Conservation (phyloP, 1,139 yeast species). For the Yamadazyma epiphylla region DNA sequence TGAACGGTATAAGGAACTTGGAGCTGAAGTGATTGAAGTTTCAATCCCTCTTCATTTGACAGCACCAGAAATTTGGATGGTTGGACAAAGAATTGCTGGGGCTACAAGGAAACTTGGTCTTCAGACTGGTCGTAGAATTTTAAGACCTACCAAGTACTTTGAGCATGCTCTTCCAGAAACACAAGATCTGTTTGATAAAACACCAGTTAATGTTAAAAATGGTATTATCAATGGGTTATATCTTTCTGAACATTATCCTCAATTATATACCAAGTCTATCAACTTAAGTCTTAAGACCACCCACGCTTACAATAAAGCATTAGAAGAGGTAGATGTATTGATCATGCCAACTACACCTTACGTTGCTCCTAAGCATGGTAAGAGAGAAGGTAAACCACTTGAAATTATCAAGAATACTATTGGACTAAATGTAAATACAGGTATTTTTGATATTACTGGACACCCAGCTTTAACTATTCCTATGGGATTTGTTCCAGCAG, state of each 20-base stretch:
- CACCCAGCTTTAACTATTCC: conserved; percentile 13
- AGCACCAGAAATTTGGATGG: conserved; percentile 32
- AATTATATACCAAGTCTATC: conserved; percentile 11
- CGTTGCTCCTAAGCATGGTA: conserved; percentile 11
- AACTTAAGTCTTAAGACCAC: conserved; percentile 10
- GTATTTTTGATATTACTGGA: conserved; percentile 13
- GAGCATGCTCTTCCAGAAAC: conserved; percentile 7
- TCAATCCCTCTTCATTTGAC: conserved; percentile 27
- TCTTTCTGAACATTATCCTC: conserved; percentile 9
- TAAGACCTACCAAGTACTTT: conserved; percentile 5
- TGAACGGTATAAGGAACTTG: conserved; percentile 40
- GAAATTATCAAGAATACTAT: conserved; percentile 10
- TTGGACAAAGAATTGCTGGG: conserved; percentile 17
- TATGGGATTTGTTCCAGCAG: conserved; percentile 10
- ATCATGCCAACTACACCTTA: conserved; percentile 10
- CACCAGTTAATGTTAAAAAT: conserved; percentile 7
- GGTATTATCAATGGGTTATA: conserved; percentile 10
- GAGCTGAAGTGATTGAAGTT: conserved; percentile 36
- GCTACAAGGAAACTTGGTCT: conserved; percentile 14
- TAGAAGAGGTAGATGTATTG: conserved; percentile 10
- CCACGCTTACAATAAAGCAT: conserved; percentile 9
- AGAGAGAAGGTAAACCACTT: conserved; percentile 9
- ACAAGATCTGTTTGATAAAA: conserved; percentile 7
- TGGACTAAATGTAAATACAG: conserved; percentile 11
- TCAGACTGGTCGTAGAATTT: conserved; percentile 7